phyloP scores from a whole-genome alignment of 2,329 filamentous ascomycete genomes.

The Aspergillus transmontanensis region DNA sequence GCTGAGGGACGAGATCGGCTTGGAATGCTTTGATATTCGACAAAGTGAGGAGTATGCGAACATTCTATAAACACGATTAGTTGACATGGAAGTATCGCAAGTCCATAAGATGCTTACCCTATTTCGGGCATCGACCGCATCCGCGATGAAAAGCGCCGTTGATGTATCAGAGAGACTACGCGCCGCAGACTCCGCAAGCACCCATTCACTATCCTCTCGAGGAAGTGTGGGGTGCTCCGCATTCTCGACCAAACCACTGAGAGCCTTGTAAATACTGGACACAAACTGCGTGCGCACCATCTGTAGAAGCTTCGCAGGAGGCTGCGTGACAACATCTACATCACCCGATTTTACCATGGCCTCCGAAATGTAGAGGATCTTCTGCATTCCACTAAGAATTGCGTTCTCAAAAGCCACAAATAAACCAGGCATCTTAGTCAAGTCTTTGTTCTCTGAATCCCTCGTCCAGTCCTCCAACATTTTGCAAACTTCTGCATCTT shows the following conservation, averaged over 20 bases:
- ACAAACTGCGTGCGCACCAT: slow-evolving; percentile 93
- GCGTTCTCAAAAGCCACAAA: slow-evolving; percentile 85
- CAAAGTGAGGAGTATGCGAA: slow-evolving; percentile 90
- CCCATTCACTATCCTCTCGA: slow-evolving; percentile 57
- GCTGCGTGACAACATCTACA: slow-evolving; percentile 78
- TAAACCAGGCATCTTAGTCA: slow-evolving; percentile 86
- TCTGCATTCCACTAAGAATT: slow-evolving; percentile 84
- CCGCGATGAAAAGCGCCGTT: slow-evolving; percentile 48
- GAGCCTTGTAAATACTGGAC: slow-evolving; percentile 86
- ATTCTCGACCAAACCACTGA: slow-evolving; percentile 96
- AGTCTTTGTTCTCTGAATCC: slow-evolving; percentile 75
- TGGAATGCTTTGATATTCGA: slow-evolving; percentile 88
- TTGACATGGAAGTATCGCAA: neutral
- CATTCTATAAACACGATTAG: slow-evolving; percentile 62
- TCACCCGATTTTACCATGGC: slow-evolving; percentile 74
- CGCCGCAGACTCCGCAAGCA: slow-evolving; percentile 47
- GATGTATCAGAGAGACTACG: slow-evolving; percentile 34
- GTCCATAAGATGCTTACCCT: slow-evolving; percentile 45
- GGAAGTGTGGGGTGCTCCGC: slow-evolving; percentile 74
- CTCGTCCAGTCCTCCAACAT: slow-evolving; percentile 92
- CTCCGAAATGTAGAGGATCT: slow-evolving; percentile 90
- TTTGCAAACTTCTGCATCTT: slow-evolving; percentile 90
- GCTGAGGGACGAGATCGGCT: slow-evolving; percentile 76
- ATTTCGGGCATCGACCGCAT: slow-evolving; percentile 57
- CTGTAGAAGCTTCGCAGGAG: slow-evolving; percentile 82